Conservation (phyloP, 257 asterid genomes). For the Capsicum rhomboideum region DNA sequence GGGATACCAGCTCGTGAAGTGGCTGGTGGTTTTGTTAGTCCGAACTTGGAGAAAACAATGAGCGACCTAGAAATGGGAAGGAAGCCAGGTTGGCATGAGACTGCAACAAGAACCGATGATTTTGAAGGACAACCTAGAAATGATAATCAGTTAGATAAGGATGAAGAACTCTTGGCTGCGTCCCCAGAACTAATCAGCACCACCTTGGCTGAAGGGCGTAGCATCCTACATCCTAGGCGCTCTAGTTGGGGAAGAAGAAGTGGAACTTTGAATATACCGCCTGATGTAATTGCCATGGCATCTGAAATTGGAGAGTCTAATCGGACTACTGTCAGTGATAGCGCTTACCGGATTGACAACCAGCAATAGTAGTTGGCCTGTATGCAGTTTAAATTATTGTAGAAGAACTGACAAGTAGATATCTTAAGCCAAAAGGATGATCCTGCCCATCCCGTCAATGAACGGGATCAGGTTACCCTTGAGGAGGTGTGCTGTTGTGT, state of each 20-base stretch:
- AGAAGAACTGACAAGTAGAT: background rate
- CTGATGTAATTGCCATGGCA: constrained; percentile 14
- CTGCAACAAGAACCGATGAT: constrained; percentile 26
- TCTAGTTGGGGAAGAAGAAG: constrained; percentile 36
- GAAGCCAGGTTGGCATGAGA: constrained; percentile 92
- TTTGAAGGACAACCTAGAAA: constrained; percentile 8
- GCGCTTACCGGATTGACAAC: constrained; percentile 5
- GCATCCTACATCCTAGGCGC: constrained; percentile 16
- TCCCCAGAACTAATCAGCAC: constrained; percentile 16
- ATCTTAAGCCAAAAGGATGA: background rate
- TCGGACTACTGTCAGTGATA: constrained; percentile 17
- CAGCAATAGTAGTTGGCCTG: constrained; percentile 11
- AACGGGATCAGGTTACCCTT: background rate
- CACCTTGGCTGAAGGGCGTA: constrained; percentile 17
- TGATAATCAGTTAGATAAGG: constrained; percentile 10
- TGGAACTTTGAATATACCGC: constrained; percentile 21
- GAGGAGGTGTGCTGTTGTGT: constrained; percentile 7
- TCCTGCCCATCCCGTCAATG: background rate
- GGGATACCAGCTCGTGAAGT: constrained; percentile 52
- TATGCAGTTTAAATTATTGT: constrained; percentile 3
- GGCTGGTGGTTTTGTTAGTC: background rate
- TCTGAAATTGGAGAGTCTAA: constrained; percentile 19
- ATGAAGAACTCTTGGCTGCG: constrained; percentile 8
- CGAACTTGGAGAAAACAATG: constrained; percentile 60
- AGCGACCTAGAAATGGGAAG: constrained; percentile 86